These are phyloP conservation scores for Lolium rigidum DNA, from an alignment of 176 grass and related monocot genomes.

Conservation along the genomic window DNA sequence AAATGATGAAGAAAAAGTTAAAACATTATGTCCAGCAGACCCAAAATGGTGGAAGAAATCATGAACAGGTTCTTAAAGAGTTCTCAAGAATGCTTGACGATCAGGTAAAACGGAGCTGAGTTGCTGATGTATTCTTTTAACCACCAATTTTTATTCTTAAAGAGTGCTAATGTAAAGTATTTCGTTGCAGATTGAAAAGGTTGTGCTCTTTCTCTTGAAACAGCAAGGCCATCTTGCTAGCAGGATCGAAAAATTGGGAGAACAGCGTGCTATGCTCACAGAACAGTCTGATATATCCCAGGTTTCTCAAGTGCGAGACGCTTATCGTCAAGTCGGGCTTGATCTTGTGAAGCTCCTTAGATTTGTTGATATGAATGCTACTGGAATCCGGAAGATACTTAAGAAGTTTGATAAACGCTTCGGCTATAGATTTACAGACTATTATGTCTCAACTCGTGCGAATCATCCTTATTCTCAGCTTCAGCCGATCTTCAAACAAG, in stretches of 20 bases:
- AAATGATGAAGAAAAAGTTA: slow-evolving; percentile 99
- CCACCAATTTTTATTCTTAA: neutral
- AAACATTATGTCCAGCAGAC: slow-evolving; percentile 89
- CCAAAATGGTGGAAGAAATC: slow-evolving; percentile 56
- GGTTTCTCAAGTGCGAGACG: slow-evolving; percentile 65
- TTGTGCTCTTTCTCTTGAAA: slow-evolving; percentile 88
- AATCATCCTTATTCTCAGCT: slow-evolving; percentile 95
- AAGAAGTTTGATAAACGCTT: slow-evolving; percentile 97
- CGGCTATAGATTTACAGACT: slow-evolving; percentile 82
- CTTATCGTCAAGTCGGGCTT: slow-evolving; percentile 66
- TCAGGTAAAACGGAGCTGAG: slow-evolving; percentile 54
- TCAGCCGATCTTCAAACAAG: slow-evolving; percentile 96
- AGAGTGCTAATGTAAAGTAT: slow-evolving; percentile 5
- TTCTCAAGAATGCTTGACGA: slow-evolving; percentile 91
- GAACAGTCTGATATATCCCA: slow-evolving; percentile 53
- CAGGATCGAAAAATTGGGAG: slow-evolving; percentile 75
- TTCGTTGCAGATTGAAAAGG: slow-evolving; percentile 81
- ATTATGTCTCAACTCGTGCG: slow-evolving; percentile 83
- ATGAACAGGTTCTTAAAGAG: slow-evolving; percentile 75
- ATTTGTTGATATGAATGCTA: slow-evolving; percentile 94
- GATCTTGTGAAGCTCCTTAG: slow-evolving; percentile 88
- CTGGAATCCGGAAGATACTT: slow-evolving; percentile 90
- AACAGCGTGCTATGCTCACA: slow-evolving; percentile 43
- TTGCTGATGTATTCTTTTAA: slow-evolving; percentile 22
- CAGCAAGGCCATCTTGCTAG: slow-evolving; percentile 89